A percentile compares a stretch with the other conserved stretches of the same genome.
phyloP scores from a whole-genome alignment of 2,329 filamentous ascomycete species.

The Penicillium sp. region DNA sequence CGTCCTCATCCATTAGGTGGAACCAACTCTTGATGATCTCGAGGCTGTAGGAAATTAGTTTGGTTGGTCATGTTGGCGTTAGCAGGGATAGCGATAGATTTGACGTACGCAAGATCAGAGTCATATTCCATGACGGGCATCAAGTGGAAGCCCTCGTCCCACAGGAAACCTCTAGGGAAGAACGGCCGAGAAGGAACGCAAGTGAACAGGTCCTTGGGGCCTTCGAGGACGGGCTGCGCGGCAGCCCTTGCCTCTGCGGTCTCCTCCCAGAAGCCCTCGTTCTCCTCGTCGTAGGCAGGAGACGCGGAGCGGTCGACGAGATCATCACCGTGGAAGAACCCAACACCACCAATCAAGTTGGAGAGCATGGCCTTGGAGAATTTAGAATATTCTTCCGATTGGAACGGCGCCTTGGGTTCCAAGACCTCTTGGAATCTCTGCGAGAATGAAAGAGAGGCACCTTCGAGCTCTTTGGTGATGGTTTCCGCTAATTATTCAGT shows the following conservation, averaged over 20 bases:
- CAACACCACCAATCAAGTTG: conserved; percentile 90
- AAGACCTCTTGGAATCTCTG: conserved; percentile 75
- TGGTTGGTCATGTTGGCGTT: too few species aligned
- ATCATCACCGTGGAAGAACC: conserved; percentile 90
- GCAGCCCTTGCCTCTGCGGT: conserved; percentile 76
- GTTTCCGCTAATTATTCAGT: conserved; percentile 54
- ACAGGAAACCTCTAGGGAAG: conserved; percentile 94
- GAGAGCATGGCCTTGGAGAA: conserved; percentile 93
- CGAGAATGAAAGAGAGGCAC: conserved; percentile 69
- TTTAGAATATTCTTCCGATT: conserved; percentile 69
- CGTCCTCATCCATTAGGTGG: conserved; percentile 92
- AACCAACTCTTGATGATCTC: conserved; percentile 97
- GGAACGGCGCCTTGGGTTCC: conserved; percentile 75
- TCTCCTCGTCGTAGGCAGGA: conserved; percentile 92
- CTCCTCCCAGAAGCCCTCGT: conserved; percentile 94
- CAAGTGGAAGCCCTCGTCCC: conserved; percentile 97
- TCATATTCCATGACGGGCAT: conserved; percentile 94
- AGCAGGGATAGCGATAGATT: not conserved
- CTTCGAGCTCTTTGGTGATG: conserved; percentile 71
- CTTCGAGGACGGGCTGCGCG: conserved; percentile 71
- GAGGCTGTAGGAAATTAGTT: conserved; percentile 45
- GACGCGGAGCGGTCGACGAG: conserved; percentile 89
- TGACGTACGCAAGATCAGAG: conserved; percentile 71
- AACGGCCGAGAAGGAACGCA: conserved; percentile 91
- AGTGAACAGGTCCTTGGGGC: conserved; percentile 86